phyloP scores from a whole-genome alignment of 805 yeast species.

The Brettanomyces anomalus region DNA sequence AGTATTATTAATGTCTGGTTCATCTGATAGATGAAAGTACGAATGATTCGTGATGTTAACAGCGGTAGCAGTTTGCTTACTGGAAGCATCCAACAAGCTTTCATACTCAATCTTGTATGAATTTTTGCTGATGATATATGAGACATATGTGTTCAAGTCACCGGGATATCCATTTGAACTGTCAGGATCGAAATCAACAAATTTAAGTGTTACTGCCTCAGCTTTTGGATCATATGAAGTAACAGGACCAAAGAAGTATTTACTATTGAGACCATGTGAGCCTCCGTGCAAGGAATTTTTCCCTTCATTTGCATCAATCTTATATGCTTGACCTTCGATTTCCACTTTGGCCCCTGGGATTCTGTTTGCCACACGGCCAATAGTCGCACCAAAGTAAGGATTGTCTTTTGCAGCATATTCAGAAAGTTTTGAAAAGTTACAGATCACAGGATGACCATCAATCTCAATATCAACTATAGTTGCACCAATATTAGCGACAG shows the following conservation, averaged over 20 bases:
- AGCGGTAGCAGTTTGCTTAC: neutral
- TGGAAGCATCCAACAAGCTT: neutral
- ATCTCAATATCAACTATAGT: neutral
- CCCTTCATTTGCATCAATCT: neutral
- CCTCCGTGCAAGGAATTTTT: constrained; percentile 1
- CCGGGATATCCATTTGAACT: neutral
- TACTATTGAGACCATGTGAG: constrained; percentile 1
- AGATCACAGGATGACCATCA: neutral
- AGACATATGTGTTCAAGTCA: neutral
- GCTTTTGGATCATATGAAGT: neutral
- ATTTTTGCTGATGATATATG: neutral
- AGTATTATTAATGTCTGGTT: neutral
- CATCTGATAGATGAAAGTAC: constrained; percentile 1
- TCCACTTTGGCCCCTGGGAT: neutral
- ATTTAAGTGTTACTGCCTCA: neutral
- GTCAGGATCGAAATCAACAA: neutral
- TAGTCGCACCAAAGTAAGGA: constrained; percentile 2
- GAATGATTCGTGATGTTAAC: constrained; percentile 1
- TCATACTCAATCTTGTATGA: neutral
- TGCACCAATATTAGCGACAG: constrained; percentile 1
- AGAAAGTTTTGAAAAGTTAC: neutral
- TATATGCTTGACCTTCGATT: neutral
- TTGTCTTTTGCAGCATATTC: neutral
- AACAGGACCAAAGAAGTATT: constrained; percentile 2
- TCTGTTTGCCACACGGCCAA: constrained; percentile 1